A percentile compares a stretch with the other conserved stretches of the same genome.
Evolutionary conservation across 1,284 basidiomycete genomes (phyloP).

Genomic region (Papiliotrema flavescens): DNA sequence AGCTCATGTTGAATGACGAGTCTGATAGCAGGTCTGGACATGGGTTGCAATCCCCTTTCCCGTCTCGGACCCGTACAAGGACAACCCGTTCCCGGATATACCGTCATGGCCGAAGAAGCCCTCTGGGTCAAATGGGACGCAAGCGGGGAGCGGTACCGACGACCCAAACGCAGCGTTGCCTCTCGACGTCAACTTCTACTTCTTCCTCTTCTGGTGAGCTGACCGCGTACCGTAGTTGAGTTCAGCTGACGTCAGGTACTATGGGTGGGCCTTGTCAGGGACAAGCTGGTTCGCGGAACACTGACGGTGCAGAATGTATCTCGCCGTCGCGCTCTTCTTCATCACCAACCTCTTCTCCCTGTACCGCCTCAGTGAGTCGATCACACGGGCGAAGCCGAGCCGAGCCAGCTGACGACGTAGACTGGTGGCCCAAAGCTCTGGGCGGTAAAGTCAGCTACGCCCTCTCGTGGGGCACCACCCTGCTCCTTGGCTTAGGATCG

Average conservation of each 20-base stretch:
- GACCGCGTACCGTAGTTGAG: background rate
- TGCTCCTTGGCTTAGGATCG: slow-evolving; percentile 50
- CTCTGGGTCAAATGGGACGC: slow-evolving; percentile 4
- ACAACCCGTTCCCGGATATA: slow-evolving; percentile 44
- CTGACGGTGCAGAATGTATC: slow-evolving; percentile 42
- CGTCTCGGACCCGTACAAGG: slow-evolving; percentile 51
- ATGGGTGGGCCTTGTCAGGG: slow-evolving; percentile 24
- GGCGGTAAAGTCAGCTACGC: slow-evolving; percentile 54
- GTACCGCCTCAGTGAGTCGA: slow-evolving; percentile 46
- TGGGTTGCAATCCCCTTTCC: slow-evolving; percentile 58
- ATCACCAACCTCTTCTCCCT: slow-evolving; percentile 58
- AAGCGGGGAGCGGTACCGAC: slow-evolving; percentile 4
- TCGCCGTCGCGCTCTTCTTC: slow-evolving; percentile 54
- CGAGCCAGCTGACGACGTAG: slow-evolving; percentile 12
- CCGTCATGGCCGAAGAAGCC: slow-evolving; percentile 40
- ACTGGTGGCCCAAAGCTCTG: slow-evolving; percentile 50
- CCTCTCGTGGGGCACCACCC: slow-evolving; percentile 53
- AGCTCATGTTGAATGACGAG: background rate
- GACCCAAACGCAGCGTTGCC: slow-evolving; percentile 31
- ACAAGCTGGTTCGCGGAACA: slow-evolving; percentile 8
- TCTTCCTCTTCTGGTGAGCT: slow-evolving; percentile 50
- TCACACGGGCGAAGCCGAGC: background rate
- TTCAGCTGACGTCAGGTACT: slow-evolving; percentile 29
- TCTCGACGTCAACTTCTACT: slow-evolving; percentile 52
- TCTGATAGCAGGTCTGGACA: slow-evolving; percentile 49